Evolutionary conservation across 345 rosid species (phyloP).

Genomic region (Streptanthus diversifolius): DNA sequence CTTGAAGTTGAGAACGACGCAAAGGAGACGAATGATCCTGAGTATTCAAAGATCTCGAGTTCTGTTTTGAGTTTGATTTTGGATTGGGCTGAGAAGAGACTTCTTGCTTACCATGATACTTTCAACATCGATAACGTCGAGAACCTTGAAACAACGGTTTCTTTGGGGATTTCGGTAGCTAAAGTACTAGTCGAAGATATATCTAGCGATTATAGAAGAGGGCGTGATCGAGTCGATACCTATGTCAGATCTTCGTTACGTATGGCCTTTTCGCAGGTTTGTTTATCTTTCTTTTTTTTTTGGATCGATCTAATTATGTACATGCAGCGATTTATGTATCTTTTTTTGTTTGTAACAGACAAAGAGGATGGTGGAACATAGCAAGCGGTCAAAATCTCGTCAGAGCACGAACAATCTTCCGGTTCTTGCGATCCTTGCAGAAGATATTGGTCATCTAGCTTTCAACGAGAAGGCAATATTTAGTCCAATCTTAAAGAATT

Average conservation of each 20-base stretch:
- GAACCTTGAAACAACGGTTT: constrained; percentile 65
- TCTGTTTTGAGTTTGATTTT: constrained; percentile 56
- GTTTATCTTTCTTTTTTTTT: constrained; percentile 7
- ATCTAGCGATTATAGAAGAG: constrained; percentile 58
- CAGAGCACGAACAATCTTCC: constrained; percentile 61
- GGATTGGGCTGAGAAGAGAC: constrained; percentile 85
- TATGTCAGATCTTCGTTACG: constrained; percentile 77
- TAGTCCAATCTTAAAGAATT: constrained; percentile 84
- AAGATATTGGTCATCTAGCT: constrained; percentile 73
- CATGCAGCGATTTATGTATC: not conserved
- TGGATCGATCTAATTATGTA: not conserved
- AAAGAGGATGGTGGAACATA: constrained; percentile 63
- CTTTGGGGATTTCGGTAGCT: constrained; percentile 62
- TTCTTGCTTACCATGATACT: constrained; percentile 74
- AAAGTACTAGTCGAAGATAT: constrained; percentile 61
- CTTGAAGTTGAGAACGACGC: constrained; percentile 70
- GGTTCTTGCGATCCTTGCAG: constrained; percentile 79
- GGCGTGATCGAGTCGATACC: constrained; percentile 60
- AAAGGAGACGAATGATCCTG: constrained; percentile 52
- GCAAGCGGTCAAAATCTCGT: constrained; percentile 48
- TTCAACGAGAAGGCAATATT: constrained; percentile 74
- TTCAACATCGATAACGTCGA: constrained; percentile 66
- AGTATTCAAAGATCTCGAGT: constrained; percentile 49
- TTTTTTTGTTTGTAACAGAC: constrained; percentile 42
- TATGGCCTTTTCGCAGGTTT: constrained; percentile 76